Conservation (phyloP, 2,329 filamentous ascomycete genomes). For the Xylaria sp. region DNA sequence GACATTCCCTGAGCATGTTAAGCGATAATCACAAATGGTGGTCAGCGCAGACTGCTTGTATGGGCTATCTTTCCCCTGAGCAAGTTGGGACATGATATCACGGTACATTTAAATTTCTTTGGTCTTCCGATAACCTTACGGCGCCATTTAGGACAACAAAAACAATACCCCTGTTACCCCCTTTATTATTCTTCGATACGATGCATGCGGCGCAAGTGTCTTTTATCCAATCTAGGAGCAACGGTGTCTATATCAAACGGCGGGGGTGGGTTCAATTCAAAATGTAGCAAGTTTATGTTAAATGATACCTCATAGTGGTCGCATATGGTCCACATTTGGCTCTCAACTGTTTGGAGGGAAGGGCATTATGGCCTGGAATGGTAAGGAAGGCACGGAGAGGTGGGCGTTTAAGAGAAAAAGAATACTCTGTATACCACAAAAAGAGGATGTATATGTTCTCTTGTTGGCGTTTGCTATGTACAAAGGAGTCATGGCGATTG, state of each 20-base stretch:
- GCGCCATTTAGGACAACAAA: slow-evolving; percentile 2
- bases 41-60: background rate
- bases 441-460: slow-evolving; percentile 11
- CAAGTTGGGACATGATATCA: slow-evolving; percentile 14
- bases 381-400: slow-evolving; percentile 21
- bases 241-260: slow-evolving; percentile 25
- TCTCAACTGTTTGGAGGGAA: slow-evolving; percentile 7
- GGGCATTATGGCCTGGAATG: slow-evolving; percentile 8
- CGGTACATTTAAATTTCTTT: slow-evolving; percentile 14
- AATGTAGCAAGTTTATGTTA: slow-evolving; percentile 24
- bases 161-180: slow-evolving; percentile 15
- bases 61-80: background rate
- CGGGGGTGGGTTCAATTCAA: slow-evolving; percentile 25
- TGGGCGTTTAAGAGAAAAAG: slow-evolving; percentile 32
- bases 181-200: slow-evolving; percentile 17
- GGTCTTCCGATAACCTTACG: slow-evolving; percentile 1
- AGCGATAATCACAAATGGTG: slow-evolving; percentile 6
- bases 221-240: slow-evolving; percentile 22
- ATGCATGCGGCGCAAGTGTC: slow-evolving; percentile 31
- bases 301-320: slow-evolving; percentile 28
- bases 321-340: slow-evolving; percentile 4
- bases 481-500: slow-evolving; percentile 2
- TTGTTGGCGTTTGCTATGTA: background rate
- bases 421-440: slow-evolving; percentile 32
- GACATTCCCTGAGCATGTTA: background rate